Evolutionary conservation across 768 basidiomycete genomes (phyloP).

Genomic region (Pluteus cervinus): DNA sequence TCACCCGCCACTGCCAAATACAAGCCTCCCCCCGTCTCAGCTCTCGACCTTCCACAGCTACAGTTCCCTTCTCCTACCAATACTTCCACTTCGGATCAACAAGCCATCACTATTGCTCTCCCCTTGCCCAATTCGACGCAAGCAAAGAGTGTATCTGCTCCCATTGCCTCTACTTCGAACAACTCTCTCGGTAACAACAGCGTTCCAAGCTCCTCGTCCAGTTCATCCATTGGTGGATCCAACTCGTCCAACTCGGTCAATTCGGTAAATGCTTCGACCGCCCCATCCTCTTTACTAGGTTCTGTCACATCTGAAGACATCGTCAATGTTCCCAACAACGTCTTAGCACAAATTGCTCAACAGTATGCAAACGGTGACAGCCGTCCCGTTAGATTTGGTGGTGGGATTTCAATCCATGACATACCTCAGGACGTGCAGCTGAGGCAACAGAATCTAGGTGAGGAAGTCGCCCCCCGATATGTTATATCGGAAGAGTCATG

Average conservation of each 20-base stretch:
- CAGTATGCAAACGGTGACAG: conserved; percentile 36
- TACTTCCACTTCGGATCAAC: conserved; percentile 22
- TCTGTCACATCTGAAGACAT: conserved; percentile 50
- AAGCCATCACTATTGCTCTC: conserved; percentile 40
- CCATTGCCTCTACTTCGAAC: conserved; percentile 49
- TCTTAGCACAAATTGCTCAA: conserved; percentile 43
- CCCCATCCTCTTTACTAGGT: conserved; percentile 41
- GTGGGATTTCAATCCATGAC: conserved; percentile 26
- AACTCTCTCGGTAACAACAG: conserved; percentile 27
- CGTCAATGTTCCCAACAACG: conserved; percentile 37
- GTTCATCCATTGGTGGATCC: conserved; percentile 44
- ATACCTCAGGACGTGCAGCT: conserved; percentile 37
- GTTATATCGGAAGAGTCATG: conserved; percentile 68
- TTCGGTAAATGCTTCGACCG: conserved; percentile 45
- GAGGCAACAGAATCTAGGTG: conserved; percentile 25
- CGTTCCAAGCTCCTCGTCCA: conserved; percentile 37
- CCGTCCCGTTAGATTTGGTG: conserved; percentile 18
- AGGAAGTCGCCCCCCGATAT: conserved; percentile 43
- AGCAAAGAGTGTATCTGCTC: conserved; percentile 64
- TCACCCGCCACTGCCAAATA: conserved; percentile 87
- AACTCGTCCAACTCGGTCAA: conserved; percentile 46
- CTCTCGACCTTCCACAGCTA: conserved; percentile 40
- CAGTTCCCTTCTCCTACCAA: conserved; percentile 32
- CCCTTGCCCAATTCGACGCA: conserved; percentile 40
- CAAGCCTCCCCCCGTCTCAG: conserved; percentile 48